Evolutionary conservation across 2,329 filamentous ascomycete species (phyloP).

Genomic region (Tolypocladium sp.): DNA sequence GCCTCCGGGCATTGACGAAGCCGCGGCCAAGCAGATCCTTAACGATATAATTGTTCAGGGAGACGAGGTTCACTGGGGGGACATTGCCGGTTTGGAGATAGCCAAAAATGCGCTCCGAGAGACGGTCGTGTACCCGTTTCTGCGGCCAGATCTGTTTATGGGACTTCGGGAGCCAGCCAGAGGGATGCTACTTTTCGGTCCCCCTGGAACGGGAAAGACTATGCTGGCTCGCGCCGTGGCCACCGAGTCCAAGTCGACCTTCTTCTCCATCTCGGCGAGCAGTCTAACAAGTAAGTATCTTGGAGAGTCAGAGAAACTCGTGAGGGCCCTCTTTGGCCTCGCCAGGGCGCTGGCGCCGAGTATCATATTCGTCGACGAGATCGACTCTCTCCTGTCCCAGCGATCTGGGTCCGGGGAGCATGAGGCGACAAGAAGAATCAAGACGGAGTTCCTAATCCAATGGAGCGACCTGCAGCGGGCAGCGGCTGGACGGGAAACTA

Average conservation of each 20-base stretch:
- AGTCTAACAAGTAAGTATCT: constrained; percentile 93
- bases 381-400: constrained; percentile 84
- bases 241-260: constrained; percentile 88
- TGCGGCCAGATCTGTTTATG: constrained; percentile 92
- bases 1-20: constrained; percentile 71
- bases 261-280: constrained; percentile 94
- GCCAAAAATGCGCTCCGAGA: constrained; percentile 91
- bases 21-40: constrained; percentile 81
- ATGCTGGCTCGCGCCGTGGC: constrained; percentile 91
- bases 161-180: constrained; percentile 87
- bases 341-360: constrained; percentile 83
- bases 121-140: constrained; percentile 92
- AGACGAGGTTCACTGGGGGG: constrained; percentile 89
- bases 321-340: constrained; percentile 82
- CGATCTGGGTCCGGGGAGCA: constrained; percentile 79
- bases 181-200: constrained; percentile 93
- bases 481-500: constrained; percentile 72
- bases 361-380: constrained; percentile 98
- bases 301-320: constrained; percentile 92
- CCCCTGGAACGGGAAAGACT: constrained; percentile 96
- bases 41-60: constrained; percentile 94
- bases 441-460: constrained; percentile 95
- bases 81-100: constrained; percentile 82
- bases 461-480: constrained; percentile 93
- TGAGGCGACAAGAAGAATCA: constrained; percentile 86